These are phyloP conservation scores for Annulohypoxylon bovei DNA, from an alignment of 495 filamentous ascomycete genomes.

Conservation along the genomic window DNA sequence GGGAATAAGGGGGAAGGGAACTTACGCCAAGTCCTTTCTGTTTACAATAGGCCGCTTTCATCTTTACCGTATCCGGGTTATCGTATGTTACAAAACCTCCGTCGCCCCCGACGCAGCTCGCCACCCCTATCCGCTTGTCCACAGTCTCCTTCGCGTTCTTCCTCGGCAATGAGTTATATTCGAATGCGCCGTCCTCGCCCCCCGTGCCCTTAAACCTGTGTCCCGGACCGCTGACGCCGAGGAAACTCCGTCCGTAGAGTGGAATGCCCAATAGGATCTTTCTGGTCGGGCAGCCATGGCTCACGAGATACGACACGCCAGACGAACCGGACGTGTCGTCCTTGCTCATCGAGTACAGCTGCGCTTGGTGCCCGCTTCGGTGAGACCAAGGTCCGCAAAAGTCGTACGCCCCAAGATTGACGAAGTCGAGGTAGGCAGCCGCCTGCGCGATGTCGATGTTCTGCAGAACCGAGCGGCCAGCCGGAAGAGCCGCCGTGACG, in stretches of 20 bases:
- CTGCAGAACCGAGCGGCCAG: conserved; percentile 74
- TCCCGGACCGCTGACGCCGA: conserved; percentile 70
- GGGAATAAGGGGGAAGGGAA: no score
- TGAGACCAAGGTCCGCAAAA: conserved; percentile 83
- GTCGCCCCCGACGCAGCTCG: conserved; percentile 81
- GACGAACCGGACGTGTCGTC: conserved; percentile 71
- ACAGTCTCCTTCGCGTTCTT: conserved; percentile 74
- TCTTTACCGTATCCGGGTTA: conserved; percentile 81
- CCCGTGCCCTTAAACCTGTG: conserved; percentile 70
- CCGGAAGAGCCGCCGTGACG: conserved; percentile 84
- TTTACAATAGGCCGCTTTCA: conserved; percentile 85
- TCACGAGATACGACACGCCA: conserved; percentile 71
- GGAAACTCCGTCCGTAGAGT: conserved; percentile 82
- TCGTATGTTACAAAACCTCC: conserved; percentile 91
- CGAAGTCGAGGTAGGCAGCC: conserved; percentile 73
- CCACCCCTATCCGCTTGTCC: conserved; percentile 71
- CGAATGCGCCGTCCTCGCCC: conserved; percentile 84
- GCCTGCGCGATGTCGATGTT: conserved; percentile 78
- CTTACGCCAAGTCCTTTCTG: conserved; percentile 74
- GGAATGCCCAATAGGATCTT: conserved; percentile 87
- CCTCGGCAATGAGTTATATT: conserved; percentile 80
- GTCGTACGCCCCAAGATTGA: conserved; percentile 90
- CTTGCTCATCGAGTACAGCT: conserved; percentile 71
- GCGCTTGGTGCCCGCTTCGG: conserved; percentile 79
- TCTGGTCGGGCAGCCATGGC: conserved; percentile 71